Base-by-base conservation (phyloP, 2,329 filamentous ascomycete genomes). In the Seiridium unicorne region DNA sequence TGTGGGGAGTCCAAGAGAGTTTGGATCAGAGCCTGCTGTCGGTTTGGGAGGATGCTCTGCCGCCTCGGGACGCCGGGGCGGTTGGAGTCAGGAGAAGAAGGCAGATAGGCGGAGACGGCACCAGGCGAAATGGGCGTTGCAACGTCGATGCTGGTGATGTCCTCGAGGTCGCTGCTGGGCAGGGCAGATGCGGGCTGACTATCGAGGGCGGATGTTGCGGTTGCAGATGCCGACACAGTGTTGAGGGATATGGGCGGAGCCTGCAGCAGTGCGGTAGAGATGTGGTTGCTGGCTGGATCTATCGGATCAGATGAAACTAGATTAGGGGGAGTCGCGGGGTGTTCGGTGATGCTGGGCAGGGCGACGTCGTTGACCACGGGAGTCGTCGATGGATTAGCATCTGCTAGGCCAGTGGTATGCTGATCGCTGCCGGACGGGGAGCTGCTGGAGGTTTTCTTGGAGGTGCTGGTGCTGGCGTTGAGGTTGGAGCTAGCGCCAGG, bases 1-100 rank as follows among this genome's bases (percentile, higher is more conserved):
- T 77, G 69, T 35, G 76, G 75, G 54, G 78, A 70, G 65, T 81
- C 77, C 62, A 88, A 78, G 53, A 88, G 76, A 9, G 81, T 81
- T 63, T 77, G 81, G 67, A 85, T 84, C 62, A 81, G 69, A 55
- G 72, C 77, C 44, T 74, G 76, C 66, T 80, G 82, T 63, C 72
- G 76, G 66, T 70, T 75, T 36, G 76, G 77, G 18, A 82, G 67
- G 51, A 82, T 71, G 63, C 79, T 81, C 67, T 82, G 80, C 58
- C 74, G 75, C 62, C 77, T 66, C 11, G 71, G 68, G n/a, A 63
- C 70, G 36, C 66, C 51, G 55, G 70, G 68, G 51, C 74, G 70
- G 55, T 65, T 57, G 56, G 66, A 62, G 32, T 67, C 64, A 42
- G 64, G 62, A 44, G 64, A 63, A 11, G 65, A 63, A 4, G 62